Conservation (phyloP, 2,329 filamentous ascomycete genomes). For the Talaromyces sp. region DNA sequence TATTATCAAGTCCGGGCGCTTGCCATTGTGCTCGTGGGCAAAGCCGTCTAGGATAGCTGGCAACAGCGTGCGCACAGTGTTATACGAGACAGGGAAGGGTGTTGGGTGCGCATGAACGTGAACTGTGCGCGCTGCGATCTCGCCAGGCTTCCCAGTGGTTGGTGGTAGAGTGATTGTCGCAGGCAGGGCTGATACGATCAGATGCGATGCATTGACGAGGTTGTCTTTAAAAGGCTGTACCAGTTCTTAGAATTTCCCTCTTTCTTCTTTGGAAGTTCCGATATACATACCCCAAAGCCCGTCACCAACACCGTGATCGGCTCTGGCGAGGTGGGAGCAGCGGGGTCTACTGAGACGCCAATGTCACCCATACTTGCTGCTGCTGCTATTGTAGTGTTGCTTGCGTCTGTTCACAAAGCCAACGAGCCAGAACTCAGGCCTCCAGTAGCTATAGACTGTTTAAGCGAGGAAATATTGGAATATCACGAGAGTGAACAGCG, state of each 20-base stretch:
- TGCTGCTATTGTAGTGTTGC: not conserved
- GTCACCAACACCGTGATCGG: conserved; percentile 32
- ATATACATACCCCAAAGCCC: conserved; percentile 30
- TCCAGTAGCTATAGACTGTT: not conserved
- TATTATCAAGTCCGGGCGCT: conserved; percentile 59
- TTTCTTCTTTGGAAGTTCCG: not conserved
- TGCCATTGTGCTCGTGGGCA: conserved; percentile 33
- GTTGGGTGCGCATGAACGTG: conserved; percentile 52
- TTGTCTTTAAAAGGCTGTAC: conserved; percentile 69
- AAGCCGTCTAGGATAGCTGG: conserved; percentile 56
- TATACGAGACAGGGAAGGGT: conserved; percentile 67
- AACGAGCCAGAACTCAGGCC: not conserved
- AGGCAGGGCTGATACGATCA: conserved; percentile 68
- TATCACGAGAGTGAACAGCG: not conserved
- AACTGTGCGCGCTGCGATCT: conserved; percentile 22
- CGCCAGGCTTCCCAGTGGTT: conserved; percentile 3
- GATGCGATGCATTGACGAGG: conserved; percentile 72
- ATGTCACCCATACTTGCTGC: conserved; percentile 27
- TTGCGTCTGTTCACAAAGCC: not conserved
- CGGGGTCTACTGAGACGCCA: conserved; percentile 17
- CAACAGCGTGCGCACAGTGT: conserved; percentile 57
- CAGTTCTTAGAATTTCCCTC: not conserved
- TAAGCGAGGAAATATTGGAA: not conserved
- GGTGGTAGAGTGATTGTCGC: conserved; percentile 50
- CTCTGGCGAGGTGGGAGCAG: conserved; percentile 14